phyloP scores from a whole-genome alignment of 345 rosid genomes.

The Aegle marmelos region DNA sequence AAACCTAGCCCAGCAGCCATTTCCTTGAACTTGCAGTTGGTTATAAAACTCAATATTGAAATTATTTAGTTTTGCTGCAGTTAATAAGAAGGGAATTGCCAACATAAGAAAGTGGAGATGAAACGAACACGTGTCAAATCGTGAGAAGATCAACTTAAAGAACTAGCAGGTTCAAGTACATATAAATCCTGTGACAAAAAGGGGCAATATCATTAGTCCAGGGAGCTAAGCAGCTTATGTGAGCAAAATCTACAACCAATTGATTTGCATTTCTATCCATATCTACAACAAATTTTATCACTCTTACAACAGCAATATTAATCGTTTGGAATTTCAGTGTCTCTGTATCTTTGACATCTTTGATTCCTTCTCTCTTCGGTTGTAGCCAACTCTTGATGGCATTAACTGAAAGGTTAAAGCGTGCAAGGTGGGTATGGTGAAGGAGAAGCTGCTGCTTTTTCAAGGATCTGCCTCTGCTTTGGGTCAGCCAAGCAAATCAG shows the following conservation, averaged over 20 bases:
- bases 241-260: background rate
- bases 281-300: background rate
- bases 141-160: too few species aligned
- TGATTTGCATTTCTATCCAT: background rate
- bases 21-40: background rate
- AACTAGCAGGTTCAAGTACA: background rate
- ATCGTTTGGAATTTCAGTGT: constrained; percentile 8
- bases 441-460: constrained; percentile 37
- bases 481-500: constrained; percentile 73
- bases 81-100: too few species aligned
- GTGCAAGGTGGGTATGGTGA: constrained; percentile 52
- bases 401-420: constrained; percentile 34
- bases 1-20: background rate
- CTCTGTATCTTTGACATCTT: constrained; percentile 44
- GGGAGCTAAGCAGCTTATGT: background rate
- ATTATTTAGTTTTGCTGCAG: too few species aligned
- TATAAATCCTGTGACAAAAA: background rate
- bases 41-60: constrained; percentile 7
- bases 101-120: too few species aligned
- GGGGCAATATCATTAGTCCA: background rate
- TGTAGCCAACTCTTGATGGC: constrained; percentile 35
- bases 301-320: background rate
- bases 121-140: too few species aligned
- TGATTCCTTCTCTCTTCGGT: constrained; percentile 41
- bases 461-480: constrained; percentile 48